Conservation (phyloP, 2,329 filamentous ascomycete genomes). For the Xylaria sp. region DNA sequence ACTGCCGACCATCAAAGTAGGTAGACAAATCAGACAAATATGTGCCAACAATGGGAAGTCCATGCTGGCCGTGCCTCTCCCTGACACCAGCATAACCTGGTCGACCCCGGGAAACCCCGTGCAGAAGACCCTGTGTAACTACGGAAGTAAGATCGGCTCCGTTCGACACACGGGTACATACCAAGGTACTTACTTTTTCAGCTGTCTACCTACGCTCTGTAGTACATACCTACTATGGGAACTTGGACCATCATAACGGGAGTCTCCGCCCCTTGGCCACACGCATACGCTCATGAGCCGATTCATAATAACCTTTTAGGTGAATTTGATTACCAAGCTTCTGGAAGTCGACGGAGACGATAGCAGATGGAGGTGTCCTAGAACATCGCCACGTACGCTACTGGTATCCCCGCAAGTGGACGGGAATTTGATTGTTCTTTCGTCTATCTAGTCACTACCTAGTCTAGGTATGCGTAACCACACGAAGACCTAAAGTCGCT, state of each 20-base stretch:
- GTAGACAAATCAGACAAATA: not conserved
- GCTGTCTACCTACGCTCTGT: not conserved
- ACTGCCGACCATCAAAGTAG: not conserved
- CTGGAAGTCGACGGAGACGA: not conserved
- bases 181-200: too few species aligned
- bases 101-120: slow-evolving; percentile 26
- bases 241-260: slow-evolving; percentile 1
- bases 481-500: slow-evolving; percentile 8
- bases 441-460: not conserved
- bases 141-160: slow-evolving; percentile 23
- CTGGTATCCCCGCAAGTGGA: slow-evolving; percentile 3
- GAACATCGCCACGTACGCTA: slow-evolving; percentile 13
- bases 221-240: not conserved
- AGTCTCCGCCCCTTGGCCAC: slow-evolving; percentile 2
- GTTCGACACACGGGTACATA: slow-evolving; percentile 12
- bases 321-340: not conserved
- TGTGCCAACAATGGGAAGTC: not conserved
- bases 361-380: not conserved
- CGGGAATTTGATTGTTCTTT: not conserved
- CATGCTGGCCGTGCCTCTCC: slow-evolving; percentile 12
- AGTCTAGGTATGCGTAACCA: not conserved
- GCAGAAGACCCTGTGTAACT: not conserved
- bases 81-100: slow-evolving; percentile 19
- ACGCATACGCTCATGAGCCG: not conserved
- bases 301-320: too few species aligned